Evolutionary conservation across 2,329 filamentous ascomycete genomes (phyloP), one percentile per base, ranked within the genome.

Genomic region (Didymosphaeria variabile): DNA sequence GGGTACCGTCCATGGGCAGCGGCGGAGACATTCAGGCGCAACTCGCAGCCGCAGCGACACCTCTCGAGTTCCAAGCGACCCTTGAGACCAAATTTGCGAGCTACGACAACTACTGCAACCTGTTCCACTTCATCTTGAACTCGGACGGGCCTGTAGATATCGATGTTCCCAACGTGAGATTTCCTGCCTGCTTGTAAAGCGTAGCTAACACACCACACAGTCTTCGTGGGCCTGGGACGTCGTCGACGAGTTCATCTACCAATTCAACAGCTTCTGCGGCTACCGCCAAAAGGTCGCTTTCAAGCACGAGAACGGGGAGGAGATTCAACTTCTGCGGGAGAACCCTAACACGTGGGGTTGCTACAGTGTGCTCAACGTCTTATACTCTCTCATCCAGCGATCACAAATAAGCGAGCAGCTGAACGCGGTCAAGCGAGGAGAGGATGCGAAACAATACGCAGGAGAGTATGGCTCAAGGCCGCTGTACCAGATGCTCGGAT

Each of bases 221-320:
- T 96, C 97, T 84, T 97, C 94, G 85, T 99, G 95, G 95, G 95
- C 95, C 45, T 99, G 95, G 95, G 95, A 99, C 80, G 94, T 98
- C 71, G 97, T 99, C 82, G 95, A 99, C 81, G 95, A 99, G 82
- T 99, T 99, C 85, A 98, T 99, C 83, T 99, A 99, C 86, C 95
- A 99, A 81, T 99, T 99, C 87, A 97, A 99, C 86, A 96, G 94
- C 61, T 99, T 99, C 86, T 98, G 93, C 80, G 93, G 93, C 66
- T 97, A 97, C 87, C 90, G 95, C 77, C 93, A 96, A 81, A 90
- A 93, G 69, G 89, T 97, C 71, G 95, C 95, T 67, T 88, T 93
- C 71, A 88, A 85, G 84, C 88, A 80, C 84, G 87, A 91, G 80
- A 97, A 94, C 80, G 92, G 93, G 79, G 95, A 98, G 82, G 95